Evolutionary conservation across 768 basidiomycete genomes (phyloP), one percentile per base, ranked within the genome.

Genomic region (Boletales sp.): DNA sequence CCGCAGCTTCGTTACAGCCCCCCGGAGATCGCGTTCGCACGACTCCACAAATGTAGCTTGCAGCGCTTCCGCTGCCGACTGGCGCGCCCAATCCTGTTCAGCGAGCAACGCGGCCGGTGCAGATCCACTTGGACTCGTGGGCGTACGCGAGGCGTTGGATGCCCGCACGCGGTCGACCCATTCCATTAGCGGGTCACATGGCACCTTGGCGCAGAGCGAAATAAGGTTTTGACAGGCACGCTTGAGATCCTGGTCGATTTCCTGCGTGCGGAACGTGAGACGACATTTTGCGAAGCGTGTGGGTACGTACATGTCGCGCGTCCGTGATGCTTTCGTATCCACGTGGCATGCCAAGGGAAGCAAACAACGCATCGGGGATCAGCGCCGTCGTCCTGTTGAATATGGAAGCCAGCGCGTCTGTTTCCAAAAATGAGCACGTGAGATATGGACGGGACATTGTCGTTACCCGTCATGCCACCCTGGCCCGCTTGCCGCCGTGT

Each of bases 171-270:
- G 74, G 24, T 81, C 78, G 2, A 83, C 69, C 83, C 90, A 94
- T 17, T 72, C 61, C 30, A 74, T 80, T 15, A 94, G 66, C 0
- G 86, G 79, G 4, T 72, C 71, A 37, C 82, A 82, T 21, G 89
- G 75, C 0, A 74, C 66, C 35, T 74, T 69, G 8, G 83, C 75
- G 53, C 84, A 84, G 13, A 78, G 68, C 4, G 75, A 68, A 50
- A 98, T 95, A 34, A 92, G 78, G 36, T 83, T 81, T 71, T 95
- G 92, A 69, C 94, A 98, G 0, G 84, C 86, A 15, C 75, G 74
- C 61, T 92, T 90, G 27, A 97, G 80, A 29, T 87, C 87, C 42
- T 84, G 77, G 69, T 97, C 95, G 57, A 97, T 87, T 51, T 85
- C 86, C 90, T 94, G 24, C 24, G 24, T 27, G 65, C n/a, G 35